Conservation (phyloP, 257 asterid species). For the Scutellaria baicalensis region DNA sequence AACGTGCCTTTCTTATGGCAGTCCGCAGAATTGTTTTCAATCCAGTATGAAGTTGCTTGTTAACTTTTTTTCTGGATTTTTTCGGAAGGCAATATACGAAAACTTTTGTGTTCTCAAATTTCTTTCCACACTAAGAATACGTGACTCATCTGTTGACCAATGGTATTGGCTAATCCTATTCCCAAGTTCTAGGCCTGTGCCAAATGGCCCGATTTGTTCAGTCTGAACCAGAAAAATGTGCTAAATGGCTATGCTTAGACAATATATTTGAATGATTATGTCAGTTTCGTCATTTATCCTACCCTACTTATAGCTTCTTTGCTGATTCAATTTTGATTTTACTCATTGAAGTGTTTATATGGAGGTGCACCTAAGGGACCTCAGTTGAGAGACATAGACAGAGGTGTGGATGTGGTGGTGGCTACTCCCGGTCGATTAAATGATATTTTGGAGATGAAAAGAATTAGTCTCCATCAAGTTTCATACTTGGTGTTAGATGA, state of each 20-base stretch:
- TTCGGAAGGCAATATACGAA: background rate
- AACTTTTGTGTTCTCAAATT: background rate
- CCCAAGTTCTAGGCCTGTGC: too few relatives aligned
- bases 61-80: background rate
- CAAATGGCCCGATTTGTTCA: too few relatives aligned
- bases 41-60: background rate
- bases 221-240: too few relatives aligned
- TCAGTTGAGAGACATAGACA: constrained; percentile 71
- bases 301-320: background rate
- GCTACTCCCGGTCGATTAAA: constrained; percentile 99
- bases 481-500: constrained; percentile 95
- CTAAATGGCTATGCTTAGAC: too few relatives aligned
- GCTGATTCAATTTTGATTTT: constrained; percentile 19
- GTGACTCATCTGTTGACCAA: too few relatives aligned
- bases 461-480: constrained; percentile 80
- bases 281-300: background rate
- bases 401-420: constrained; percentile 92
- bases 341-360: constrained; percentile 57
- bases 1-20: background rate
- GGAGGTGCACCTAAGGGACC: constrained; percentile 95
- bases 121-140: too few relatives aligned
- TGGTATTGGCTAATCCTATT: too few relatives aligned
- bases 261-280: background rate
- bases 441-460: constrained; percentile 91
- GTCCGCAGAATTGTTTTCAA: background rate